Base-by-base conservation (phyloP, 1,284 basidiomycete species). In the Apiotrichum mycotoxinovorans region DNA sequence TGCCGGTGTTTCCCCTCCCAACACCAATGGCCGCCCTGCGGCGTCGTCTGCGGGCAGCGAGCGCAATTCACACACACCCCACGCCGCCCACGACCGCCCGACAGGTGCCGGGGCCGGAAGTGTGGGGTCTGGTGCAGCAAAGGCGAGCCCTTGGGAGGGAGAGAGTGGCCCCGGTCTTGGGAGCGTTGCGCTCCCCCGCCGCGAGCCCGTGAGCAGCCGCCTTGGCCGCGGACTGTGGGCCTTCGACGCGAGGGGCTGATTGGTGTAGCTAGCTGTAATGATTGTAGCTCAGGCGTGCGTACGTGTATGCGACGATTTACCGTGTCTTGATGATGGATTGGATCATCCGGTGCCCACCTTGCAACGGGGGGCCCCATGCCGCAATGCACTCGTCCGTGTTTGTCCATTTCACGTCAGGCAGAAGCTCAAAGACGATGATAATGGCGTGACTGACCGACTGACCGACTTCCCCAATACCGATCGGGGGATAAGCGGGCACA, bases 191-290 rank as follows among this genome's bases (percentile, higher is more conserved):
- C 47, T 71, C 0, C 68, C 69, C 5, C 44, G 66, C 14, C 56
- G 63, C 37, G 63, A 66, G 40, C 35, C 64, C 4, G 55, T 56
- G 4, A 56, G 54, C 47, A 26, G 25, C 9, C 50, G 66, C 23
- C 54, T 70, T 9, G 67, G 69, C 14, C 58, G 67, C n/a, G 69
- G 69, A 20, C 53, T 71, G 30, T 71, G 69, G 69, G 67, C 66
- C 25, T 71, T 67, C 53, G 67, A 69, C 47, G 62, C 64, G 27
- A 51, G 66, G 26, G 58, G 63, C 12, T 66, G 44, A 43, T 26
- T 2, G 40, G 20, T 41, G 40, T 41, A n/a, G n/a, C n/a, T n/a
- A n/a, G n/a, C 11, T 18, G 11, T 33, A 34, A 12, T 46, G 42
- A 20, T 44, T 17, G 42, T 20, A 42, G 40, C 7, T 38, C 37